Evolutionary conservation across 73 alveolate genomes (phyloP).

Genomic region (Paramecium pentaurelia): DNA sequence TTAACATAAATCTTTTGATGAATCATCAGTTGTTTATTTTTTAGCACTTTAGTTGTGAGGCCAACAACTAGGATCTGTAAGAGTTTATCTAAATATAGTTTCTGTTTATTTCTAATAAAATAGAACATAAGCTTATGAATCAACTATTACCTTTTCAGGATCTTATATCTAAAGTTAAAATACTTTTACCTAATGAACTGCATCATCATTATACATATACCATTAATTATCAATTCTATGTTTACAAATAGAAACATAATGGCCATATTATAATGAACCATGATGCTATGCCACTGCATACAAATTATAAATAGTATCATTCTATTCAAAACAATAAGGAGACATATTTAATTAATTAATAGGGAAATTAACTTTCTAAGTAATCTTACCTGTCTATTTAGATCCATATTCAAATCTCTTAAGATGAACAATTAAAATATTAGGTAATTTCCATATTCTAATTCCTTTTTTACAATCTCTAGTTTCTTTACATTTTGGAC

Average conservation of each 20-base stretch:
- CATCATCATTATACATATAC: constrained; percentile 40
- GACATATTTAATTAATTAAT: constrained; percentile 72
- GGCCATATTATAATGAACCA: constrained; percentile 37
- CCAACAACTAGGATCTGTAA: neutral
- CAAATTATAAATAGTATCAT: neutral
- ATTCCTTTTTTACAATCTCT: constrained; percentile 72
- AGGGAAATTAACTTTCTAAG: constrained; percentile 78
- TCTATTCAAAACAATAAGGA: neutral
- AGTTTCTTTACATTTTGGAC: constrained; percentile 77
- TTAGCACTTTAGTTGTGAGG: constrained; percentile 9
- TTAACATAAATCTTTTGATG: neutral
- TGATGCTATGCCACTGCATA: neutral
- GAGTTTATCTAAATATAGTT: neutral
- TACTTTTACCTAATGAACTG: neutral
- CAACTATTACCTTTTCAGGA: neutral
- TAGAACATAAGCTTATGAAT: constrained; percentile 32
- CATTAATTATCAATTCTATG: constrained; percentile 22
- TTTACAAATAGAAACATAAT: neutral
- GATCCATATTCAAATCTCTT: constrained; percentile 74
- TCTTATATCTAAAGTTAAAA: neutral
- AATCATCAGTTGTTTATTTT: neutral
- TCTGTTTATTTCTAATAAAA: constrained; percentile 34
- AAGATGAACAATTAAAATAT: constrained; percentile 79
- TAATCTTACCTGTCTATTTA: constrained; percentile 67
- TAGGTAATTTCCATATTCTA: constrained; percentile 88